These are phyloP conservation scores for Panicum virgatum DNA, from an alignment of 202 grass and related monocot species.

Conservation along the genomic window DNA sequence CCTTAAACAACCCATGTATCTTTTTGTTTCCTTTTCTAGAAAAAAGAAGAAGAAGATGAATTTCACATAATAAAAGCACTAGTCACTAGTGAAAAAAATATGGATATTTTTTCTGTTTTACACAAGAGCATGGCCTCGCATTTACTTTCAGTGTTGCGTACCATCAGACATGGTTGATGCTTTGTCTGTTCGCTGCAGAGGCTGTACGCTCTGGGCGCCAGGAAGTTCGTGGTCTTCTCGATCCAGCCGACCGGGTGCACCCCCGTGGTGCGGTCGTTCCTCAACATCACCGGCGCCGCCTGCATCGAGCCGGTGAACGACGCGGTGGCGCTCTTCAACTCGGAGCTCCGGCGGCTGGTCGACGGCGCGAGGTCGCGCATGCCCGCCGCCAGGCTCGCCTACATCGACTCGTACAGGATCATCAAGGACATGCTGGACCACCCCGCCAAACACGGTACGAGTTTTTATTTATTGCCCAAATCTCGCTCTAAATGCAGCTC, in stretches of 20 bases:
- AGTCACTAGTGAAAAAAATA: neutral
- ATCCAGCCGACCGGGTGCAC: constrained; percentile 65
- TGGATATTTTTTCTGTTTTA: neutral
- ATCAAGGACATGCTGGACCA: constrained; percentile 46
- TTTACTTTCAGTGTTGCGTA: too few relatives aligned
- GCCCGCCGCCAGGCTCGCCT: constrained; percentile 46
- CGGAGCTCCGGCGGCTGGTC: constrained; percentile 36
- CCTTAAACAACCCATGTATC: neutral
- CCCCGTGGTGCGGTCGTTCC: constrained; percentile 46
- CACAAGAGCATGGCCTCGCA: neutral
- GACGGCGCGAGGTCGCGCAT: constrained; percentile 2
- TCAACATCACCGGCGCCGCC: constrained; percentile 16
- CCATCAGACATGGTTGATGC: neutral
- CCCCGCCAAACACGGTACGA: constrained; percentile 42
- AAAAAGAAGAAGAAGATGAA: neutral
- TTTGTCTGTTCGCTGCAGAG: constrained; percentile 26
- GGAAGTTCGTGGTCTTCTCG: constrained; percentile 69
- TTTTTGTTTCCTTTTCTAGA: neutral
- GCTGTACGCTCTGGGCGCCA: constrained; percentile 53
- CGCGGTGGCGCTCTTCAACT: constrained; percentile 60
- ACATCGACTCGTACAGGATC: constrained; percentile 58
- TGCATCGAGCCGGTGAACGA: constrained; percentile 57
- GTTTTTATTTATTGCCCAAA: neutral
- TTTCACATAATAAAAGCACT: neutral
- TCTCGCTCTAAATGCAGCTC: neutral